phyloP scores from a whole-genome alignment of 306 rosid genomes.

The Fragaria iinumae region DNA sequence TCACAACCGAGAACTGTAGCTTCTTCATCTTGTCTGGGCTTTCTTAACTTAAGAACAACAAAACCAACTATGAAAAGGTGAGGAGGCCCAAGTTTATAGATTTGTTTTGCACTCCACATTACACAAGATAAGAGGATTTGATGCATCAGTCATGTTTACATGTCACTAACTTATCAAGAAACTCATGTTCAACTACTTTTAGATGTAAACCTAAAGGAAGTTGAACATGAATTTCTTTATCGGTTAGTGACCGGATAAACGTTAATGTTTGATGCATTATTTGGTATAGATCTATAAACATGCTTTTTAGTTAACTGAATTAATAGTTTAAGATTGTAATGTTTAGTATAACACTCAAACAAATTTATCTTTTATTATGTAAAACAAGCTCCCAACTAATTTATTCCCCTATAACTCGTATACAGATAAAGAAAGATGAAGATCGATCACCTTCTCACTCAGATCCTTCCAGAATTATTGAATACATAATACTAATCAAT shows the following conservation, averaged over 20 bases:
- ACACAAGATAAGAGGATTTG: too few relatives aligned
- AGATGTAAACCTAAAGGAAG: too few relatives aligned
- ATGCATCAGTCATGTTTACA: too few relatives aligned
- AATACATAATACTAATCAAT: neutral
- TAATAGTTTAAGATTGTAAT: too few relatives aligned
- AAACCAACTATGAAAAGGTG: neutral
- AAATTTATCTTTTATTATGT: neutral
- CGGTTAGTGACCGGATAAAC: too few relatives aligned
- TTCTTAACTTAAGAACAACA: neutral
- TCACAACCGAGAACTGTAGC: neutral
- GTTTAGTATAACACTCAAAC: neutral
- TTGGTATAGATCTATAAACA: too few relatives aligned
- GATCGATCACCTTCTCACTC: neutral
- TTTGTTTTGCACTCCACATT: too few relatives aligned
- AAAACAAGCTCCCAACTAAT: neutral
- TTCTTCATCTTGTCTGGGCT: neutral
- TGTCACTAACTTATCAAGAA: too few relatives aligned
- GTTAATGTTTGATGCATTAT: too few relatives aligned
- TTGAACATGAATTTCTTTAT: too few relatives aligned
- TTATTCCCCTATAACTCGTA: neutral
- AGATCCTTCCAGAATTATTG: conserved; percentile 8
- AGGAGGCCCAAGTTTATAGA: neutral
- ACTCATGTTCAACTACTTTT: too few relatives aligned
- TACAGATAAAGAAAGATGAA: conserved; percentile 4
- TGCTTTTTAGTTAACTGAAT: too few relatives aligned